Evolutionary conservation across 768 basidiomycete species (phyloP).

Genomic region (Phylloporus rhodoxanthus): DNA sequence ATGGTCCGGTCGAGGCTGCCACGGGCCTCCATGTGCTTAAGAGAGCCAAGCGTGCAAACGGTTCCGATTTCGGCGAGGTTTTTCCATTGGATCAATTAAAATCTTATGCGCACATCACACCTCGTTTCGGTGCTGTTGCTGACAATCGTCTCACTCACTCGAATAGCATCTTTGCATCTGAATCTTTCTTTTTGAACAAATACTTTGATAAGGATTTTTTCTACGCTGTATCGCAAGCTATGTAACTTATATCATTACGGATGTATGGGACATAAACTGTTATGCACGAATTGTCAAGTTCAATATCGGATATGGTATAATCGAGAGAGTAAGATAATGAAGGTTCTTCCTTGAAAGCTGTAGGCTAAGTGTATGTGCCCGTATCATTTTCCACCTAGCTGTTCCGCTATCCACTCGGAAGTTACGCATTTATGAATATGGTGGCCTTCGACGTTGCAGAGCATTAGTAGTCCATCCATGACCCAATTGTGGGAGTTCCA

Average conservation of each 20-base stretch:
- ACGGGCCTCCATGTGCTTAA: background rate
- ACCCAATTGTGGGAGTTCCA: constrained; percentile 30
- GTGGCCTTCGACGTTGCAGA: constrained; percentile 26
- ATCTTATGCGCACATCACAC: background rate
- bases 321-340: constrained; percentile 13
- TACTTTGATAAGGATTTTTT: background rate
- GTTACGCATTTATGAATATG: constrained; percentile 28
- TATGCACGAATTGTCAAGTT: too few species aligned
- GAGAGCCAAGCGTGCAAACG: background rate
- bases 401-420: constrained; percentile 25
- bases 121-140: background rate
- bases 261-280: too few species aligned
- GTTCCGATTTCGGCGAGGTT: background rate
- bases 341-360: constrained; percentile 2
- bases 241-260: too few species aligned
- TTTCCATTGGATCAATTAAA: background rate
- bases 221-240: background rate
- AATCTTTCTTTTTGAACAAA: background rate
- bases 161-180: background rate
- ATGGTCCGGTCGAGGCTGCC: background rate
- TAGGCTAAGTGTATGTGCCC: constrained; percentile 1
- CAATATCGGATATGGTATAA: too few species aligned
- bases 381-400: constrained; percentile 26
- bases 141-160: background rate
- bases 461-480: constrained; percentile 27